A percentile compares a stretch with the other conserved stretches of the same genome.
Evolutionary conservation across 2,329 filamentous ascomycete species (phyloP).

Genomic region (Ceratocystiopsis minuta): DNA sequence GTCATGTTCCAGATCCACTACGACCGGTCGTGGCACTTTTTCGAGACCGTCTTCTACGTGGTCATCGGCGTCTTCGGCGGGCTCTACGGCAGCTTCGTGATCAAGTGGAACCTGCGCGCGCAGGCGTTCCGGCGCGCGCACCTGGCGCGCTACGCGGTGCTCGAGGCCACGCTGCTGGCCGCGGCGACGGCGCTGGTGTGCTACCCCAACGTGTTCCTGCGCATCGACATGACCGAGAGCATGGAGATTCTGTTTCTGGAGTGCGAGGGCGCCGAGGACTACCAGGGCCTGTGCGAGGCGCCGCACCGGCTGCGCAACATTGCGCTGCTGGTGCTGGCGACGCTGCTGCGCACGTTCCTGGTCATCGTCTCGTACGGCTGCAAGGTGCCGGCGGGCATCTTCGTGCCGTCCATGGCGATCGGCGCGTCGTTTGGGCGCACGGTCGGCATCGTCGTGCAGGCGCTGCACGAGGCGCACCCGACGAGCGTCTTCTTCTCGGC

Average conservation of each 20-base stretch:
- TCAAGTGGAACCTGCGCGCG: constrained; percentile 87
- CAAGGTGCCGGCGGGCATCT: constrained; percentile 94
- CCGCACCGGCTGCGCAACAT: constrained; percentile 64
- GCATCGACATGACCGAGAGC: constrained; percentile 98
- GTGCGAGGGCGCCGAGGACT: constrained; percentile 76
- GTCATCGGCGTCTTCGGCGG: constrained; percentile 85
- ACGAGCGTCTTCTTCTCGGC: constrained; percentile 69
- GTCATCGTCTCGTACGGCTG: constrained; percentile 95
- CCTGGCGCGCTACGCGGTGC: constrained; percentile 62
- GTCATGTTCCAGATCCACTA: constrained; percentile 99
- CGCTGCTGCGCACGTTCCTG: constrained; percentile 60
- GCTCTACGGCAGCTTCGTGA: constrained; percentile 88
- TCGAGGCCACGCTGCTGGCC: constrained; percentile 73
- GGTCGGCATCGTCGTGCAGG: constrained; percentile 86
- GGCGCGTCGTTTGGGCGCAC: constrained; percentile 87
- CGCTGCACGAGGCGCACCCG: constrained; percentile 70
- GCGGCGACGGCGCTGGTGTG: constrained; percentile 77
- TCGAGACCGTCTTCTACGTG: constrained; percentile 84
- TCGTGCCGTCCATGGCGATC: constrained; percentile 95
- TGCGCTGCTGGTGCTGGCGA: constrained; percentile 59
- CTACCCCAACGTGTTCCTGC: constrained; percentile 86
- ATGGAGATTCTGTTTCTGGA: constrained; percentile 97
- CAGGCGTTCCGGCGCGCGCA: constrained; percentile 93
- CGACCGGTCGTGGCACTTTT: constrained; percentile 94
- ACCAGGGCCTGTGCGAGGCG: constrained; percentile 71